Evolutionary conservation across 768 basidiomycete species (phyloP).

Genomic region (Cystobasidium onofrii): DNA sequence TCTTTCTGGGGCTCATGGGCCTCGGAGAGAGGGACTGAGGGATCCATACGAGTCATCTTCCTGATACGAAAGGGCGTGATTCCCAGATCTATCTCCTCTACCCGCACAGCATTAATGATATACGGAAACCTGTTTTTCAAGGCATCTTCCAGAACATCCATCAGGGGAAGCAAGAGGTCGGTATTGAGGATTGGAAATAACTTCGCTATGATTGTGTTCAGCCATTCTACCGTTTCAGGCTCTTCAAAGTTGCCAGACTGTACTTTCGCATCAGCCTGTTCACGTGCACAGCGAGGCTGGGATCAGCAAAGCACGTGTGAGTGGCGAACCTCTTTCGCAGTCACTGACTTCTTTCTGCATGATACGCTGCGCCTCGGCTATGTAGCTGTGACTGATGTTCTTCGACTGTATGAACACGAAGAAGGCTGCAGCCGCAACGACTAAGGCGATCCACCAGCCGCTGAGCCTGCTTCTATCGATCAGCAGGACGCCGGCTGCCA

Average conservation of each 20-base stretch:
- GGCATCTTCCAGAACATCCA: constrained; percentile 23
- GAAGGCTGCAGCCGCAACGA: neutral
- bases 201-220: constrained; percentile 13
- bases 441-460: neutral
- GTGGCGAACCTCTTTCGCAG: neutral
- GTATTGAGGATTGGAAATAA: constrained; percentile 19
- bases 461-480: neutral
- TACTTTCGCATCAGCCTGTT: neutral
- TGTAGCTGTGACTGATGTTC: neutral
- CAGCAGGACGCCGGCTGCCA: neutral
- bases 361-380: neutral
- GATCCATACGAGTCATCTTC: constrained; percentile 19
- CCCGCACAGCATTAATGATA: constrained; percentile 11
- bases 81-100: constrained; percentile 23
- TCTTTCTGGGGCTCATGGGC: constrained; percentile 7
- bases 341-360: neutral
- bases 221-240: constrained; percentile 23
- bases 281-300: neutral
- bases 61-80: neutral
- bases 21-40: constrained; percentile 2
- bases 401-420: neutral
- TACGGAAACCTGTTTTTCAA: constrained; percentile 14
- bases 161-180: constrained; percentile 15
- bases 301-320: constrained; percentile 3
- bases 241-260: neutral